A percentile compares a stretch with the other conserved stretches of the same genome.
phyloP scores from a whole-genome alignment of 2,329 filamentous ascomycete species.

The Fusarium beomiforme region DNA sequence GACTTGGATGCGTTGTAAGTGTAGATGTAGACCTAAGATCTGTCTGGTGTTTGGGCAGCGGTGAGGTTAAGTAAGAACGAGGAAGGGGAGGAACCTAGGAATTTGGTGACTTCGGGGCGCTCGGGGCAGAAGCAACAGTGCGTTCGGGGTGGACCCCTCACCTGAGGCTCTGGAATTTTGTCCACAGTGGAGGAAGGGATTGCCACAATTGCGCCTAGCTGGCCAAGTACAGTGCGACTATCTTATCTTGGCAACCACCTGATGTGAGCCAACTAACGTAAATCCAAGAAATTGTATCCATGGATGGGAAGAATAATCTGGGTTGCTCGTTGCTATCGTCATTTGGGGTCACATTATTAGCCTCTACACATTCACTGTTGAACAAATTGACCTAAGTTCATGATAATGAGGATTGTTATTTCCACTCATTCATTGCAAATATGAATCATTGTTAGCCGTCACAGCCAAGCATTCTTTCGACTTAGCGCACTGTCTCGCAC shows the following conservation, averaged over 20 bases:
- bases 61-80: constrained; percentile 30
- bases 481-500: constrained; percentile 19
- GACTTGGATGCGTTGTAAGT: constrained; percentile 5
- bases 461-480: constrained; percentile 11
- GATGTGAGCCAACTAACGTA: constrained; percentile 1
- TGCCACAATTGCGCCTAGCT: constrained; percentile 14
- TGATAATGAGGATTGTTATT: background rate
- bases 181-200: constrained; percentile 20
- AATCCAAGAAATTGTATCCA: background rate
- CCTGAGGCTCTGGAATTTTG: constrained; percentile 38
- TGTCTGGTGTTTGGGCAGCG: constrained; percentile 30
- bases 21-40: constrained; percentile 8
- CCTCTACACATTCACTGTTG: background rate
- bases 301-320: background rate
- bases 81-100: constrained; percentile 24
- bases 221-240: constrained; percentile 20
- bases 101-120: constrained; percentile 29
- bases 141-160: constrained; percentile 32
- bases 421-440: background rate
- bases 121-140: constrained; percentile 29
- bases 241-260: constrained; percentile 20
- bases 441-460: background rate
- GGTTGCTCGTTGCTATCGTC: constrained; percentile 12
- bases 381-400: background rate
- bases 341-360: background rate